These are phyloP conservation scores for Osmozyma mogii DNA, from an alignment of 805 yeast genomes.

Conservation along the genomic window DNA sequence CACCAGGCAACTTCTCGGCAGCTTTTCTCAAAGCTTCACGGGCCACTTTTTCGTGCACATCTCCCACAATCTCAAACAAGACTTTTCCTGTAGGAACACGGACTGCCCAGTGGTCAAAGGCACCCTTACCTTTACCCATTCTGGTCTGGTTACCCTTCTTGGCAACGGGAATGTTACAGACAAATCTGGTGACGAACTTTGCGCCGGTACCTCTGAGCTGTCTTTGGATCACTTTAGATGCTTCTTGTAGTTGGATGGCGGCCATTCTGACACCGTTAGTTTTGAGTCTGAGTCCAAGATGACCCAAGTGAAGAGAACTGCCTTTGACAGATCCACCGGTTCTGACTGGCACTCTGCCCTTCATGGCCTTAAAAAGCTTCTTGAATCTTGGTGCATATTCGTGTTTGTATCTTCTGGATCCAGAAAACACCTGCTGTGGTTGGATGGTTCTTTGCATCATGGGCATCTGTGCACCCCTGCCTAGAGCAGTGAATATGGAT, in stretches of 20 bases:
- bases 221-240: conserved; percentile 80
- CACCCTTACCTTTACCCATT: conserved; percentile 99
- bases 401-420: conserved; percentile 44
- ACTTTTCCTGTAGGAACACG: conserved; percentile 95
- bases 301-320: conserved; percentile 71
- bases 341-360: conserved; percentile 91
- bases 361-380: conserved; percentile 67
- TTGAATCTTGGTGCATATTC: conserved; percentile 75
- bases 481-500: conserved; percentile 2
- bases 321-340: conserved; percentile 94
- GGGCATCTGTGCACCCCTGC: too few relatives aligned
- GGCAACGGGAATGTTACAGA: conserved; percentile 84
- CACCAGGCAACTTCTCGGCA: conserved; percentile 86
- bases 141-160: conserved; percentile 97
- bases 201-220: conserved; percentile 75
- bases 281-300: conserved; percentile 78
- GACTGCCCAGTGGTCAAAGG: conserved; percentile 94
- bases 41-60: conserved; percentile 82
- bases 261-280: conserved; percentile 81
- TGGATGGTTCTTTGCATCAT: too few relatives aligned
- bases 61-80: conserved; percentile 74
- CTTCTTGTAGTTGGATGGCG: conserved; percentile 85
- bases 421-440: too few relatives aligned
- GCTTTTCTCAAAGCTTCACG: conserved; percentile 87
- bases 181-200: conserved; percentile 67